Conservation (phyloP, 2,329 filamentous ascomycete species). For the Pyricularia grisea region DNA sequence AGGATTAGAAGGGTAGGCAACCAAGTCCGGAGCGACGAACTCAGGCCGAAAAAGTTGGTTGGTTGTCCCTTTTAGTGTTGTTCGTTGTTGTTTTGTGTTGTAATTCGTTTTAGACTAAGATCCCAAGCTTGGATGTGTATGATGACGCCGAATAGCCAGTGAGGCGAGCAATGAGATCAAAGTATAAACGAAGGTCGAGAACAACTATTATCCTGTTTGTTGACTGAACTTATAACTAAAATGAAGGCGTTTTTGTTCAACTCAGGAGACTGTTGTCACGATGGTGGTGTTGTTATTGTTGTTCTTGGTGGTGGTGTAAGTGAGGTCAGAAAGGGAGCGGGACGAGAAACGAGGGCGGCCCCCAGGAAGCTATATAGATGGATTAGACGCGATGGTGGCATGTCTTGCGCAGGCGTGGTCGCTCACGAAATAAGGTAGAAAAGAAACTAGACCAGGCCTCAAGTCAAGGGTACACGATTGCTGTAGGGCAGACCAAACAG, state of each 20-base stretch:
- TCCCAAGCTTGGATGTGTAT: not conserved
- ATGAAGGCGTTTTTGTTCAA: not conserved
- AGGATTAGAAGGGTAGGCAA: not conserved
- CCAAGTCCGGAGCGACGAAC: not conserved
- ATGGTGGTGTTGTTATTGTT: not conserved
- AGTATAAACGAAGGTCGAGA: not conserved
- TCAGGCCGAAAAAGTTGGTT: not conserved
- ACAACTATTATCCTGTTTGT: not conserved
- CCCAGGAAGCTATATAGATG: constrained; percentile 1
- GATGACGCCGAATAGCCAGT: not conserved
- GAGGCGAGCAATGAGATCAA: not conserved
- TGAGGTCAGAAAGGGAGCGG: not conserved
- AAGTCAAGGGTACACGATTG: not conserved
- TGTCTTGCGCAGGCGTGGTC: not conserved
- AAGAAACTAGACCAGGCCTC: not conserved
- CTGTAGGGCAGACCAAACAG: constrained; percentile 1
- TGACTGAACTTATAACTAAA: not conserved
- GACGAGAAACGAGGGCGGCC: not conserved
- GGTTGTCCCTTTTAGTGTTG: not conserved
- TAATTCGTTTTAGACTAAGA: not conserved
- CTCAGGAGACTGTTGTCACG: not conserved
- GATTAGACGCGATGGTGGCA: constrained; percentile 1
- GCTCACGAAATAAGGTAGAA: not conserved
- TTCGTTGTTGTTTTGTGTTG: not conserved
- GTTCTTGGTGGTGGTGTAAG: not conserved